A percentile compares a stretch with the other conserved stretches of the same genome.
These are phyloP conservation scores for Annulohypoxylon stygium DNA, from an alignment of 495 filamentous ascomycete genomes.

Conservation along the genomic window DNA sequence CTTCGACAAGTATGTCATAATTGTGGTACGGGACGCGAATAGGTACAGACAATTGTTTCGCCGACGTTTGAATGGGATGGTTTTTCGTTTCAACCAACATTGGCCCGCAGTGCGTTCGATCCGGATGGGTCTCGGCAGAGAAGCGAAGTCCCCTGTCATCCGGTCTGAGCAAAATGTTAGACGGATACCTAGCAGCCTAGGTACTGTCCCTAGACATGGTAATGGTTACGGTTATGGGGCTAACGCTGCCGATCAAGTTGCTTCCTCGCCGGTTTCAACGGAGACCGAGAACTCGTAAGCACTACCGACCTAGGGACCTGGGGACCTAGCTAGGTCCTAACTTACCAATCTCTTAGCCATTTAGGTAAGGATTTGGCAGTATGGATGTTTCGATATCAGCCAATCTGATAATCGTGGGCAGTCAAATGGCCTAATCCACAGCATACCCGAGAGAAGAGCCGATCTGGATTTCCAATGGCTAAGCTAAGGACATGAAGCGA, in stretches of 20 bases:
- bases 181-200: neutral
- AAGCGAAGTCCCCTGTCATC: slow-evolving; percentile 21
- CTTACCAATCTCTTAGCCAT: neutral
- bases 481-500: slow-evolving; percentile 2
- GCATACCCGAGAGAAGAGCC: slow-evolving; percentile 34
- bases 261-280: slow-evolving; percentile 26
- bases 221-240: slow-evolving; percentile 5
- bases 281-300: slow-evolving; percentile 15
- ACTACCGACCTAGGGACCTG: neutral
- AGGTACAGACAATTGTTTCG: slow-evolving; percentile 29
- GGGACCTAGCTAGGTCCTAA: neutral
- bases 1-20: neutral
- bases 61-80: slow-evolving; percentile 38
- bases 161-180: slow-evolving; percentile 21
- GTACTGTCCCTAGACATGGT: no score
- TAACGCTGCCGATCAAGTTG: slow-evolving; percentile 16
- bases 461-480: slow-evolving; percentile 15
- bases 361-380: neutral
- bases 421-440: slow-evolving; percentile 5
- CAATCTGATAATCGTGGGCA: slow-evolving; percentile 12
- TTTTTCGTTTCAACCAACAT: slow-evolving; percentile 40
- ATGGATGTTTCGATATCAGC: slow-evolving; percentile 11
- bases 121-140: slow-evolving; percentile 23
- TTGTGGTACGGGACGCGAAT: neutral
- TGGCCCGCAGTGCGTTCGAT: slow-evolving; percentile 16